A percentile compares a stretch with the other conserved stretches of the same genome.
These are phyloP conservation scores for Wallacemonas rigidus DNA, from an alignment of 208 protist species.

Conservation along the genomic window DNA sequence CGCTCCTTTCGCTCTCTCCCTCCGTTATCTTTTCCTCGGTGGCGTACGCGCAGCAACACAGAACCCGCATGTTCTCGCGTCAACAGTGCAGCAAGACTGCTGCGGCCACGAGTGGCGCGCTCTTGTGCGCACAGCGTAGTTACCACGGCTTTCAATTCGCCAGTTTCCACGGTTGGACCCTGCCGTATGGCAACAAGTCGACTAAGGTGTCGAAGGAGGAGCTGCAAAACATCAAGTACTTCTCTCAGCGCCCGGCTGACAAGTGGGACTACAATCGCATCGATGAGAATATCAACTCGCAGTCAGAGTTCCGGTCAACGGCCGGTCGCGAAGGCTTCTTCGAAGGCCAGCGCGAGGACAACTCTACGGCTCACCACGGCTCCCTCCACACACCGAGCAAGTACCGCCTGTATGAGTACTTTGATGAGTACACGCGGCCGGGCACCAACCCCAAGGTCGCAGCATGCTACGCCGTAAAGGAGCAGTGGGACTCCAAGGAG, in stretches of 20 bases:
- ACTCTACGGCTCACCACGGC: slow-evolving; percentile 63
- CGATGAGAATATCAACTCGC: slow-evolving; percentile 88
- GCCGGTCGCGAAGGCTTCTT: slow-evolving; percentile 72
- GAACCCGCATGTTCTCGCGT: not conserved
- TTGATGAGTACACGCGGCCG: slow-evolving; percentile 90
- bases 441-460: slow-evolving; percentile 77
- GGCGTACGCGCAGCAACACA: not conserved
- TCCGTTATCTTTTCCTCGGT: too few species aligned
- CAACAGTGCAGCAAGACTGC: not conserved
- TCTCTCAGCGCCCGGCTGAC: slow-evolving; percentile 59
- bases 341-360: slow-evolving; percentile 79
- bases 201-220: slow-evolving; percentile 75
- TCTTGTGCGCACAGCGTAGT: slow-evolving; percentile 21
- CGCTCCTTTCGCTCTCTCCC: too few species aligned
- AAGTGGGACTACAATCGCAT: slow-evolving; percentile 90
- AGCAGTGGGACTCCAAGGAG: slow-evolving; percentile 88
- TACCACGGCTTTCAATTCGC: slow-evolving; percentile 84
- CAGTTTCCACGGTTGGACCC: slow-evolving; percentile 76
- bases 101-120: not conserved
- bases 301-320: slow-evolving; percentile 74
- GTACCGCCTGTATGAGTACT: slow-evolving; percentile 89
- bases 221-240: slow-evolving; percentile 64
- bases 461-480: slow-evolving; percentile 76
- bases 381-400: slow-evolving; percentile 78
- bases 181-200: slow-evolving; percentile 59